Base-by-base conservation (phyloP, 164 flowering plant species). In the Vitis vinifera region DNA sequence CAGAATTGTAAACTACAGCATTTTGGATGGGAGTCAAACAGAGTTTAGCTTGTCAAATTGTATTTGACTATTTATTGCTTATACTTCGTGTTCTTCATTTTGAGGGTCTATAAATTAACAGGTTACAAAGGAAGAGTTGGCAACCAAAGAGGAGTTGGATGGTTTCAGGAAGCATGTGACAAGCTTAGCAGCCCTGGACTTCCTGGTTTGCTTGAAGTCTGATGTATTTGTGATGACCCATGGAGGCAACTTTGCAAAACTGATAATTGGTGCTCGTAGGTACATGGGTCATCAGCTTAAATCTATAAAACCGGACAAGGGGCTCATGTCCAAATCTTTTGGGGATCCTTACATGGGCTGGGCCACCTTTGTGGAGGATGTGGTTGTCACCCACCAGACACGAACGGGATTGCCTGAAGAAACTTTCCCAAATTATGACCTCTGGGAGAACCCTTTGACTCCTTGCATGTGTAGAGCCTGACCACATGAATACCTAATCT, bases 291-390 rank as follows among this genome's bases (percentile, higher is more conserved):
- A 95, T 78, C 86, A 87, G 56, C 88, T 66, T 2, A 95, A 95
- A 71, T 95, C 99, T 61, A 93, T 93, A 72, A 95, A 95, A 68
- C 99, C 98, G 1, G 99, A 95, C 82, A 95, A 95, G 82, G 98
- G 98, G 1, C 88, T 95, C 5, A 87, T 95, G 94, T 90, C 99
- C n/a, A 95, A 95, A 81, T 95, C 98, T 4, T 90, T 95, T 65
- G 99, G 99, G 62, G 99, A 95, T 66, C 98, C 99, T 0, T 95
- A 91, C 86, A 89, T 95, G 92, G 99, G 98, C 0, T 95, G 99
- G 99, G 94, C 98, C 0, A 74, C 88, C 29, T 95, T 95, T 70
- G 94, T 90, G 10, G 99, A 95, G 70, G 99, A 95, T 63, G 99
- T 93, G 1, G 79, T 88, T 30, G 80, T 91, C 37, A 89, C 96